Evolutionary conservation across 164 flowering plant genomes (phyloP).

Genomic region (Dillenia suffruticosa): DNA sequence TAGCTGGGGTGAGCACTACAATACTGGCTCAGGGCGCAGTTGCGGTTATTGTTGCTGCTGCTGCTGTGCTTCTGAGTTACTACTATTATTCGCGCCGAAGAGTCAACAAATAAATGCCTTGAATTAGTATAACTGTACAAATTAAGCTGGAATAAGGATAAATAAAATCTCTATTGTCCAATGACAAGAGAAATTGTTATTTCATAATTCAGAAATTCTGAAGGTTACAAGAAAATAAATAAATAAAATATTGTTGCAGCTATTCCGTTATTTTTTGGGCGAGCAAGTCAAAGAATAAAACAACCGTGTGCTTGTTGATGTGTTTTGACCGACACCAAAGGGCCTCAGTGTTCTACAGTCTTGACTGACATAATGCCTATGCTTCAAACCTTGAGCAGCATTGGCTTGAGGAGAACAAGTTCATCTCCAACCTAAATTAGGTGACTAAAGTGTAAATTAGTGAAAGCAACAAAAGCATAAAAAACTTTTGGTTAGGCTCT

Average conservation of each 20-base stretch:
- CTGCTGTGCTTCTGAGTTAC: conserved; percentile 35
- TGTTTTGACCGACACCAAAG: too few relatives aligned
- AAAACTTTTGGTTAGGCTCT: conserved; percentile 36
- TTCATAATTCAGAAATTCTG: too few relatives aligned
- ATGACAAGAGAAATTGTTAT: too few relatives aligned
- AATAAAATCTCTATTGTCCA: too few relatives aligned
- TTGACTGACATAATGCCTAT: background rate
- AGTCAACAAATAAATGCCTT: conserved; percentile 6
- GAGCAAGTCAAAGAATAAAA: too few relatives aligned
- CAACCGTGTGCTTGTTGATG: too few relatives aligned
- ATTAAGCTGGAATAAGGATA: too few relatives aligned
- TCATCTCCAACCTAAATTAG: conserved; percentile 55
- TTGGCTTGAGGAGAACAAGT: conserved; percentile 74
- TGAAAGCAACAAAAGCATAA: conserved; percentile 4
- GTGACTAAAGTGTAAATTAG: background rate
- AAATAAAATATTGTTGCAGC: too few relatives aligned
- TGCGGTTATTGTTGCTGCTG: conserved; percentile 37
- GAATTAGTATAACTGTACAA: too few relatives aligned
- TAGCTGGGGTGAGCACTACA: conserved; percentile 14
- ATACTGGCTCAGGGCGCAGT: conserved; percentile 25
- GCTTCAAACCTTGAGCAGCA: background rate
- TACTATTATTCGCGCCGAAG: conserved; percentile 27
- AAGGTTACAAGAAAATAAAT: too few relatives aligned
- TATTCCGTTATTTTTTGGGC: too few relatives aligned
- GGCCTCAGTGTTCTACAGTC: background rate